Evolutionary conservation across 371 early-diverging fungal genomes (phyloP), one percentile per base, ranked within the genome.

Genomic region (Parasitella parasitica): DNA sequence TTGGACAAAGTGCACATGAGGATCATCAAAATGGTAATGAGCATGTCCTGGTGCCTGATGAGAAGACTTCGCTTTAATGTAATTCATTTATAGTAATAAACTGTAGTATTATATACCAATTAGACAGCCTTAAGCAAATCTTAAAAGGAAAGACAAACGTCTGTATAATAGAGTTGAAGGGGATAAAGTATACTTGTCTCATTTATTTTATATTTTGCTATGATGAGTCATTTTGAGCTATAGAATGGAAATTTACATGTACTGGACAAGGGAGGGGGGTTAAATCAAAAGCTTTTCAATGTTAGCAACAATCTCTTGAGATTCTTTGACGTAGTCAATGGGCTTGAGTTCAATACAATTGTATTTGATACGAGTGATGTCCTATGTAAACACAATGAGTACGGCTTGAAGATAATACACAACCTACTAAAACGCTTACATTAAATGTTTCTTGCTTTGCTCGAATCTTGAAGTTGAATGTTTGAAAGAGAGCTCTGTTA

Each of bases 401-500:
- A 1, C 4, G 1, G 27, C 32, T 46, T 46, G 11, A 13, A 27
- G 20, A 2, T 15, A 28, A 15, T 11, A 51, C n/a, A 27, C 28
- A 24, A 57, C 0, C 3, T 4, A 9, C 24, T 11, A 32, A 57
- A 55, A 20, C 32, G 61, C 84, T 71, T 81, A 91, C 94, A 66
- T 94, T 89, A 66, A 82, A 97, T 20, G 73, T 83, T 66, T 97
- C 97, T 48, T 77, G 77, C 72, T 93, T 94, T 35, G 91, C 95
- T 51, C 89, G 80, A 63, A 89, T 81, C 56, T 89, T 86, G 71
- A 97, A 84, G 27, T 71, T 81, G 63, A 82, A 92, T 39, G 82
- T 66, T 65, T 84, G 83, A 78, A 88, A 93, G 20, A 82, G 72
- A n/a, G 87, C 83, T 4, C 80, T 76, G 3, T 71, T 67, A 32